Percentiles rank a stretch among this genome's conserved stretches.
These are phyloP conservation scores for Micractinium conductrix DNA, from an alignment of 139 green algal genomes.

Conservation along the genomic window DNA sequence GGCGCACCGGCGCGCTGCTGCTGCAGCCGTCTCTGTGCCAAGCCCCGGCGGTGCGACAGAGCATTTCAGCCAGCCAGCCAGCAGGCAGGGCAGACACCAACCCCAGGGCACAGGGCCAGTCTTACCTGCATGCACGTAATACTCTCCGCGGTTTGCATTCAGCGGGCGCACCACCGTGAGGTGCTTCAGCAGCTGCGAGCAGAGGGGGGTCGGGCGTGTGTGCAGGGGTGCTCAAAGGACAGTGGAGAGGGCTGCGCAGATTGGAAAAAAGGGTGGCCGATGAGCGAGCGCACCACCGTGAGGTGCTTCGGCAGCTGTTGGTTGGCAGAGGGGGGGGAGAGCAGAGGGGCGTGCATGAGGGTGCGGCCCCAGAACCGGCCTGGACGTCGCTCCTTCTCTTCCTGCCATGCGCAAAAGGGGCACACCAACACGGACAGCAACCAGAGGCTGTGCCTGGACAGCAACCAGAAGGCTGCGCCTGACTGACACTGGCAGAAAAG, in stretches of 20 bases:
- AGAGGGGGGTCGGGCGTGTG: too few relatives aligned
- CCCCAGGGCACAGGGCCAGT: too few relatives aligned
- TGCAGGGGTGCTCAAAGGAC: background rate
- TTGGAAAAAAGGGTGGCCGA: too few relatives aligned
- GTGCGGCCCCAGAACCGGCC: background rate
- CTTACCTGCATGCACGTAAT: slow-evolving; percentile 73
- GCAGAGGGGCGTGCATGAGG: background rate
- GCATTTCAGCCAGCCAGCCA: too few relatives aligned
- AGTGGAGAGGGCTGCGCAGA: background rate
- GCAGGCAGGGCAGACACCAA: too few relatives aligned
- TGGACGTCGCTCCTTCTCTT: background rate
- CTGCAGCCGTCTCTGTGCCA: too few relatives aligned
- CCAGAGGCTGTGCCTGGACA: background rate
- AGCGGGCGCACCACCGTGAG: slow-evolving; percentile 61
- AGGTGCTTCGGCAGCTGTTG: background rate
- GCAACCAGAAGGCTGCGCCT: too few relatives aligned
- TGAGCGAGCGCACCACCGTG: background rate
- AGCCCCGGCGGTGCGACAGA: too few relatives aligned
- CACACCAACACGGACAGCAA: background rate
- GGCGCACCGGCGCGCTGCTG: too few relatives aligned
- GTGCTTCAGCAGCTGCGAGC: slow-evolving; percentile 58
- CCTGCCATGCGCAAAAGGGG: background rate
- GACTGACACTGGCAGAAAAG: too few relatives aligned
- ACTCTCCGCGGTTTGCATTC: slow-evolving; percentile 52
- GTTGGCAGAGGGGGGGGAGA: background rate